Evolutionary conservation across 768 basidiomycete species (phyloP).

Genomic region (Mycena amicta): DNA sequence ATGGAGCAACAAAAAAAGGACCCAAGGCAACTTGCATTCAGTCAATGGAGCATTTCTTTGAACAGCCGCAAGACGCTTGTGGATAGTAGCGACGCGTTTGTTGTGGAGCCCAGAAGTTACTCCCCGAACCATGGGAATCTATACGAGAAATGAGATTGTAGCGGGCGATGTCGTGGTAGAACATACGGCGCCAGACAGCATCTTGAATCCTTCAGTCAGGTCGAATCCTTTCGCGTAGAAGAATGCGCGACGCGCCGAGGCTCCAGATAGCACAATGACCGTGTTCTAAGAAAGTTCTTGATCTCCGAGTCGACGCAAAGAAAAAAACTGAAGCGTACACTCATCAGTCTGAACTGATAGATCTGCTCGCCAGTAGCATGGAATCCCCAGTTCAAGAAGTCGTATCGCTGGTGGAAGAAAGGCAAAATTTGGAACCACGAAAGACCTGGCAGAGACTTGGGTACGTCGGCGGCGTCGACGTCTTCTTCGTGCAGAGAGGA

Average conservation of each 20-base stretch:
- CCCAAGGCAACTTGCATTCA: slow-evolving; percentile 56
- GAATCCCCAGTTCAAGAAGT: slow-evolving; percentile 76
- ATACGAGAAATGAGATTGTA: not conserved
- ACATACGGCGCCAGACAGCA: slow-evolving; percentile 77
- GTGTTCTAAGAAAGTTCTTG: too few relatives aligned
- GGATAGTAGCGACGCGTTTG: slow-evolving; percentile 62
- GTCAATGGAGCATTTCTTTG: slow-evolving; percentile 65
- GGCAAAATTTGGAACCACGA: slow-evolving; percentile 60
- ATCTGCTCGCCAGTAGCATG: slow-evolving; percentile 63
- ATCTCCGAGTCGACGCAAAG: slow-evolving; percentile 24
- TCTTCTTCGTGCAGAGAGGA: slow-evolving; percentile 52
- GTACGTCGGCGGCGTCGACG: slow-evolving; percentile 57
- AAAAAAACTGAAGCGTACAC: slow-evolving; percentile 44
- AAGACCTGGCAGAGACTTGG: slow-evolving; percentile 59
- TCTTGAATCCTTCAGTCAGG: slow-evolving; percentile 78
- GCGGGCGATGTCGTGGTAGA: not conserved
- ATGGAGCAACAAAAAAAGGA: slow-evolving; percentile 15
- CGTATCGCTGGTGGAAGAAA: slow-evolving; percentile 71
- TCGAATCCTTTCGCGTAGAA: slow-evolving; percentile 72
- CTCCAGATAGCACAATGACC: slow-evolving; percentile 77
- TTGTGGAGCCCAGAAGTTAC: slow-evolving; percentile 72
- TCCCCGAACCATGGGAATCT: slow-evolving; percentile 79
- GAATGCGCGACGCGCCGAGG: slow-evolving; percentile 67
- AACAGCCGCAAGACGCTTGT: slow-evolving; percentile 67
- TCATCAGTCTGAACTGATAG: slow-evolving; percentile 71